These are phyloP conservation scores for Neurospora sp. DNA, from an alignment of 495 filamentous ascomycete species.

Conservation along the genomic window DNA sequence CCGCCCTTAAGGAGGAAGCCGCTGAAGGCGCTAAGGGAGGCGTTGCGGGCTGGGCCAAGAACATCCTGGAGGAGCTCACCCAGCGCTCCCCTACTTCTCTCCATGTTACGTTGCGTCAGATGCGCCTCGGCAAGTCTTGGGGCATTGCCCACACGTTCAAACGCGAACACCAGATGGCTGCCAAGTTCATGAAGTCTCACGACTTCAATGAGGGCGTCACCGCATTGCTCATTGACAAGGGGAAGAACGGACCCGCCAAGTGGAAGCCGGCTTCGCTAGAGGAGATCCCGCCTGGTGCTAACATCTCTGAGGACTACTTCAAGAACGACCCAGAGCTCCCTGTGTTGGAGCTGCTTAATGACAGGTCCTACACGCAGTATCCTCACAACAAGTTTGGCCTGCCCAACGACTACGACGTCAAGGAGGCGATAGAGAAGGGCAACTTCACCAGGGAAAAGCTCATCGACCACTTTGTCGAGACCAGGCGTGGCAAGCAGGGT, in stretches of 20 bases:
- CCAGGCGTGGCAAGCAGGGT: constrained; percentile 41
- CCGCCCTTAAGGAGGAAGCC: constrained; percentile 43
- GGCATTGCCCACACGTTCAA: constrained; percentile 71
- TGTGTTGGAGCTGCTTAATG: constrained; percentile 41
- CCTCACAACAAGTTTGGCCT: constrained; percentile 56
- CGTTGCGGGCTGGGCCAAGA: constrained; percentile 58
- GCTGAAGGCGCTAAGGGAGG: constrained; percentile 46
- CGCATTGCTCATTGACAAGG: constrained; percentile 60
- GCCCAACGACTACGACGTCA: constrained; percentile 63
- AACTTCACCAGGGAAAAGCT: constrained; percentile 30
- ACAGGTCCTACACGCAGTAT: constrained; percentile 51
- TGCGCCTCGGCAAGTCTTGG: constrained; percentile 68
- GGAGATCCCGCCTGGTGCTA: constrained; percentile 36
- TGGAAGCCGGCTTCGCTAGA: constrained; percentile 67
- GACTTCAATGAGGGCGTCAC: constrained; percentile 86
- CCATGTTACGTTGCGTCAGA: constrained; percentile 68
- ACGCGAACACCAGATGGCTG: constrained; percentile 69
- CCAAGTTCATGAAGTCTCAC: constrained; percentile 72
- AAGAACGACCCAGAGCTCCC: constrained; percentile 23
- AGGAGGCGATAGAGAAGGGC: constrained; percentile 37
- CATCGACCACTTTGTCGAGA: constrained; percentile 37
- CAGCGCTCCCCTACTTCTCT: constrained; percentile 74
- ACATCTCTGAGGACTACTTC: constrained; percentile 54
- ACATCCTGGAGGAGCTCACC: constrained; percentile 60
- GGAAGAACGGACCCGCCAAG: constrained; percentile 30